A percentile compares a stretch with the other conserved stretches of the same genome.
Evolutionary conservation across 2,329 filamentous ascomycete species (phyloP).

Genomic region (Xylaria digitata): DNA sequence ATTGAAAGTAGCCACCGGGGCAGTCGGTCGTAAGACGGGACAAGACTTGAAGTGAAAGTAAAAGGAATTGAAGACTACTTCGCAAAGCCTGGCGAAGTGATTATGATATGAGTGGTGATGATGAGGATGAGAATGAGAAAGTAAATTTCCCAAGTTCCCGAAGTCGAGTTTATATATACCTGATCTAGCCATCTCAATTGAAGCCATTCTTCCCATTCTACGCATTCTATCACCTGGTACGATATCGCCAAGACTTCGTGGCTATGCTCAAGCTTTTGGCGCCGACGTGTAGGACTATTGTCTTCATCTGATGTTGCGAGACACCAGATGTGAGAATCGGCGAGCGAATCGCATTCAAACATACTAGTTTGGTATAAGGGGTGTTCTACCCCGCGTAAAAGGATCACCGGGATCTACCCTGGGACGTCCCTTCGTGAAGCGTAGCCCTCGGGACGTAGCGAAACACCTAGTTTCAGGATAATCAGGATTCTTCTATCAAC

Average conservation of each 20-base stretch:
- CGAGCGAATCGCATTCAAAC: conserved; percentile 37
- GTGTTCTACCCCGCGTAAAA: conserved; percentile 5
- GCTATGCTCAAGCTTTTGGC: conserved; percentile 26
- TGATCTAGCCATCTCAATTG: not conserved
- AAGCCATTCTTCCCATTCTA: conserved; percentile 12
- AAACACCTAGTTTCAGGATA: conserved; percentile 31
- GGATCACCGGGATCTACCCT: conserved; percentile 32
- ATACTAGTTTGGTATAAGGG: not conserved
- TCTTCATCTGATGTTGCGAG: conserved; percentile 35
- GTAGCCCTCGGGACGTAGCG: conserved; percentile 2
- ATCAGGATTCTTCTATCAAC: not conserved
- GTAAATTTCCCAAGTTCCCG: not conserved
- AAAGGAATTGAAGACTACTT: conserved; percentile 30
- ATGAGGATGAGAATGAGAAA: conserved; percentile 34
- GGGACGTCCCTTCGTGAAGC: conserved; percentile 1
- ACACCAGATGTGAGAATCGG: conserved; percentile 33
- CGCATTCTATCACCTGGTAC: not conserved
- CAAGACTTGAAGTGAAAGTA: conserved; percentile 30
- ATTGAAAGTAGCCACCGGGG: conserved; percentile 45
- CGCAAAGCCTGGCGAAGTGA: conserved; percentile 38
- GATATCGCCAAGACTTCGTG: conserved; percentile 15
- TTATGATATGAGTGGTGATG: conserved; percentile 27
- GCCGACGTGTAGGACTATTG: conserved; percentile 9
- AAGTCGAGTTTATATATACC: conserved; percentile 22
- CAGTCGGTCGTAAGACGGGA: conserved; percentile 32